These are phyloP conservation scores for Sporothrix inflata DNA, from an alignment of 2,329 filamentous ascomycete genomes.

Conservation along the genomic window DNA sequence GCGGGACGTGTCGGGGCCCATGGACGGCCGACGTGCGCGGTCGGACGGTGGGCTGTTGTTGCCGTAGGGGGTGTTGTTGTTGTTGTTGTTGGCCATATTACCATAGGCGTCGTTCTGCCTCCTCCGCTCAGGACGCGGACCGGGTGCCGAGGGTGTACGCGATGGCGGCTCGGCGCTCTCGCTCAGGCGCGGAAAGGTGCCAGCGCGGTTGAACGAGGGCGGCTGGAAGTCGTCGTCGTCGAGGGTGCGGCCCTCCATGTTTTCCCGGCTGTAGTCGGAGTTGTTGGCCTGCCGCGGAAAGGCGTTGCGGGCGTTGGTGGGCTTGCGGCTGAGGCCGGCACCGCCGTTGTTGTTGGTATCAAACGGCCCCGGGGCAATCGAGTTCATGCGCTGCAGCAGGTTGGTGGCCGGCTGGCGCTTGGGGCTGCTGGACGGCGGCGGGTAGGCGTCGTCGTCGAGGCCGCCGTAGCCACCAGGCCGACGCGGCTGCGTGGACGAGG, in stretches of 20 bases:
- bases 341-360: slow-evolving; percentile 47
- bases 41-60: slow-evolving; percentile 28
- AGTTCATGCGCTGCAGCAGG: slow-evolving; percentile 65
- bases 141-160: slow-evolving; percentile 55
- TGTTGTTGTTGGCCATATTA: slow-evolving; percentile 1
- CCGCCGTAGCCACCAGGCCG: slow-evolving; percentile 56
- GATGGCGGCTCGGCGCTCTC: slow-evolving; percentile 45
- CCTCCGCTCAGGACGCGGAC: slow-evolving; percentile 46
- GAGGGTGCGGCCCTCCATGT: slow-evolving; percentile 58
- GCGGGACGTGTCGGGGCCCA: slow-evolving; percentile 55
- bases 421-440: slow-evolving; percentile 53
- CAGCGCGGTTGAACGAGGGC: slow-evolving; percentile 50
- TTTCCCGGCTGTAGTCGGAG: slow-evolving; percentile 43
- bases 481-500: slow-evolving; percentile 39
- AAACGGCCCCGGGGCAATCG: slow-evolving; percentile 69
- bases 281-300: slow-evolving; percentile 6
- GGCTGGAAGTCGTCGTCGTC: slow-evolving; percentile 45
- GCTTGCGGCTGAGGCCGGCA: slow-evolving; percentile 28
- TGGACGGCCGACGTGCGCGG: slow-evolving; percentile 42
- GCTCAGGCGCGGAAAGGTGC: slow-evolving; percentile 55
- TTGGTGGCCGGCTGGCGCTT: slow-evolving; percentile 45
- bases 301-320: slow-evolving; percentile 17
- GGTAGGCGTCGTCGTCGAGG: slow-evolving; percentile 46
- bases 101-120: slow-evolving; percentile 34
- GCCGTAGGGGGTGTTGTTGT: not conserved